Conservation (phyloP, 371 early-diverging fungal species). For the Cokeromyces recurvatus region DNA sequence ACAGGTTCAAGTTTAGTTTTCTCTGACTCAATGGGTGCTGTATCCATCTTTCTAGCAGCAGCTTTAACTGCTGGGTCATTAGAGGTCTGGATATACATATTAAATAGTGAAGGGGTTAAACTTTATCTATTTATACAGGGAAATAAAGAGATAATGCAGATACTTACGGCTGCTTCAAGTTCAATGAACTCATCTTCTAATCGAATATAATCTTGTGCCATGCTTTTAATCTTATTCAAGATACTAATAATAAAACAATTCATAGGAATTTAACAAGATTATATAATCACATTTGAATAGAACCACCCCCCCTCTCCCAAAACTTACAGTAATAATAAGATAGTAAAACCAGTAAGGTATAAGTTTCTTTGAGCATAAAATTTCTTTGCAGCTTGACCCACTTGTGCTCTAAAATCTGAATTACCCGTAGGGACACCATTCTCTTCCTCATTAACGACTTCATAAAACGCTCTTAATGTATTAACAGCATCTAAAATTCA, state of each 20-base stretch:
- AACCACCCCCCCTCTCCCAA: no score
- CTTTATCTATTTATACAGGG: no score
- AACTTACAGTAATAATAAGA: conserved; percentile 24
- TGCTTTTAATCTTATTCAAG: conserved; percentile 16
- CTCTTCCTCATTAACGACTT: conserved; percentile 23
- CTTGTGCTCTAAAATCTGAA: conserved; percentile 43
- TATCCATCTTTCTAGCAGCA: conserved; percentile 14
- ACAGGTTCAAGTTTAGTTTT: conserved; percentile 20
- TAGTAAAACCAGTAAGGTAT: conserved; percentile 37
- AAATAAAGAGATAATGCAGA: no score
- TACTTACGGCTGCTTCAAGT: conserved; percentile 22
- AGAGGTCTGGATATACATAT: conserved; percentile 6
- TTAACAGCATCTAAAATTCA: conserved; percentile 53
- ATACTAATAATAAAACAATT: no score
- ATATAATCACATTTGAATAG: no score
- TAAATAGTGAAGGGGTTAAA: no score
- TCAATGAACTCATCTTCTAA: conserved; percentile 20
- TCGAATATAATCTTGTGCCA: conserved; percentile 18
- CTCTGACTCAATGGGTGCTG: conserved; percentile 12
- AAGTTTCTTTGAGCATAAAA: conserved; percentile 89
- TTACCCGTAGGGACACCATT: conserved; percentile 19
- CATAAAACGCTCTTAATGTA: conserved; percentile 45
- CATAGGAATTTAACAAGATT: no score
- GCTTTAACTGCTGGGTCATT: conserved; percentile 13
- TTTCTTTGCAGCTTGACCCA: conserved; percentile 60